Percentiles rank a stretch among this genome's conserved stretches.
Conservation (phyloP, 495 filamentous ascomycete species). For the Aspergillus leporis region DNA sequence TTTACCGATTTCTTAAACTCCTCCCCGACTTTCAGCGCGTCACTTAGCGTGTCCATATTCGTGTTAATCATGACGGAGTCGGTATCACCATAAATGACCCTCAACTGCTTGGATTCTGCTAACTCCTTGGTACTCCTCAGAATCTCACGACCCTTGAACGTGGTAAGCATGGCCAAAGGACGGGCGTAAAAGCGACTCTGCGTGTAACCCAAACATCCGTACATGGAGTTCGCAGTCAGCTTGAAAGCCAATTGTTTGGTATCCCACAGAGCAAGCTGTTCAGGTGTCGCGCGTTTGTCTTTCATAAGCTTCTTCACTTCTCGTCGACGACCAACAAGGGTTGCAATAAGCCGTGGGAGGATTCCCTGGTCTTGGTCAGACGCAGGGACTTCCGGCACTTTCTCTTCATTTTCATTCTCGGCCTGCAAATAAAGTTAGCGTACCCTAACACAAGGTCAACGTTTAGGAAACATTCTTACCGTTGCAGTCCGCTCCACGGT, state of each 20-base stretch:
- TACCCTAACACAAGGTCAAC: conserved; percentile 13
- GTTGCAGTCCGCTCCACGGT: conserved; percentile 77
- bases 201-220: conserved; percentile 94
- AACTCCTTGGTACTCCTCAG: conserved; percentile 91
- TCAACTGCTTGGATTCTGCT: conserved; percentile 81
- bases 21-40: conserved; percentile 84
- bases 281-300: conserved; percentile 78
- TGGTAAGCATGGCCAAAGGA: conserved; percentile 92
- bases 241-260: conserved; percentile 97
- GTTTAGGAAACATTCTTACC: conserved; percentile 40
- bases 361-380: conserved; percentile 73
- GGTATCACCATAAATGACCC: conserved; percentile 97
- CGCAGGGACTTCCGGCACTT: conserved; percentile 71
- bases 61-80: conserved; percentile 99
- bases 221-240: conserved; percentile 99
- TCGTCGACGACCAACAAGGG: conserved; percentile 80
- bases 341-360: conserved; percentile 85
- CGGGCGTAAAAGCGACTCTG: conserved; percentile 96
- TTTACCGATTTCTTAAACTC: conserved; percentile 83
- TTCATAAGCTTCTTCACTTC: conserved; percentile 98
- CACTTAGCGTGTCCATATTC: conserved; percentile 88
- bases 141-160: conserved; percentile 97
- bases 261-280: conserved; percentile 93
- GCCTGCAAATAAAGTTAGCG: conserved; percentile 44
- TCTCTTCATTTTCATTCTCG: conserved; percentile 74